These are phyloP conservation scores for Vitis riparia DNA, from an alignment of 164 flowering plant genomes.

Conservation along the genomic window DNA sequence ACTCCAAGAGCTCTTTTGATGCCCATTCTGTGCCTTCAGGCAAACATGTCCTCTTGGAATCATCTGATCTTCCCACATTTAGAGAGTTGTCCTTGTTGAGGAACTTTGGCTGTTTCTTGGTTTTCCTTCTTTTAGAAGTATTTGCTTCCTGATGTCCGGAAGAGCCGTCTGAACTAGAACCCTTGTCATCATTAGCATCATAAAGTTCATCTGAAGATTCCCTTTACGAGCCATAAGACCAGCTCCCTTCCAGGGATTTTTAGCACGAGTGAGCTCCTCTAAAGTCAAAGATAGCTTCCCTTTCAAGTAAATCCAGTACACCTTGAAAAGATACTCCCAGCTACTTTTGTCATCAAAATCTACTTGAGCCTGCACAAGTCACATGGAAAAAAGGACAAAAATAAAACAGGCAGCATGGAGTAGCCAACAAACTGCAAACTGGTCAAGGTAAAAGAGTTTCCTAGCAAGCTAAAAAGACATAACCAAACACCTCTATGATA, in stretches of 20 bases:
- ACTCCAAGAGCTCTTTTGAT: slow-evolving; percentile 84
- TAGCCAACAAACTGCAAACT: not conserved
- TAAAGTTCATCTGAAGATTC: slow-evolving; percentile 34
- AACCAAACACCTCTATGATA: not conserved
- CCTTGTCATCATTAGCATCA: slow-evolving; percentile 36
- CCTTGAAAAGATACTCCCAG: slow-evolving; percentile 95
- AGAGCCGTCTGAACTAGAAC: slow-evolving; percentile 41
- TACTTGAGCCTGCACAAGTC: slow-evolving; percentile 57
- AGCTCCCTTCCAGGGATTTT: slow-evolving; percentile 59
- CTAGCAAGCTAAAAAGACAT: not conserved
- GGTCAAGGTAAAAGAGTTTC: not conserved
- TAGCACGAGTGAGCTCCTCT: slow-evolving; percentile 68
- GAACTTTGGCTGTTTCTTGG: slow-evolving; percentile 35
- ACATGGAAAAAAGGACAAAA: not conserved
- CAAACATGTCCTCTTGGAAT: slow-evolving; percentile 16
- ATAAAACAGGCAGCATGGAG: not conserved
- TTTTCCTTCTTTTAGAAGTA: slow-evolving; percentile 46
- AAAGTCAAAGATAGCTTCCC: slow-evolving; percentile 54
- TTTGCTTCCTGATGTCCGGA: slow-evolving; percentile 29
- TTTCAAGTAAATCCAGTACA: slow-evolving; percentile 79
- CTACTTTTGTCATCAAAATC: slow-evolving; percentile 86
- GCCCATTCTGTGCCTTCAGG: slow-evolving; percentile 62
- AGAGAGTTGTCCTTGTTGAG: slow-evolving; percentile 24
- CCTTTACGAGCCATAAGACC: slow-evolving; percentile 30
- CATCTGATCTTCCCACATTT: slow-evolving; percentile 16